A percentile compares a stretch with the other conserved stretches of the same genome.
Conservation (phyloP, 2,329 filamentous ascomycete genomes). For the Exophiala mesophila region DNA sequence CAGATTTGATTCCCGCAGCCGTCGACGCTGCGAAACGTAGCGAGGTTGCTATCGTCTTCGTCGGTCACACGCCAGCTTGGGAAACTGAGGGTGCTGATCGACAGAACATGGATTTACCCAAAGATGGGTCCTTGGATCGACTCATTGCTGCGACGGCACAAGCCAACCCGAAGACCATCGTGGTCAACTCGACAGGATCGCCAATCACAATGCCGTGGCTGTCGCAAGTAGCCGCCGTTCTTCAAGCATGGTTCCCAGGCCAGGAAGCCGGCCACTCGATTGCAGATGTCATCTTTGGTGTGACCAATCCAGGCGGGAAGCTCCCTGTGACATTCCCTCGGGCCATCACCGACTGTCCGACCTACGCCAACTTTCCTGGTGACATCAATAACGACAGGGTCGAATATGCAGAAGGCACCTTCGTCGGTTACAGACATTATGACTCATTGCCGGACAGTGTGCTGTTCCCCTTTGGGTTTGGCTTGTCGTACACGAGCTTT, state of each 20-base stretch:
- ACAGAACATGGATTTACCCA: constrained; percentile 1
- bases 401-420: constrained; percentile 67
- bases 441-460: constrained; percentile 57
- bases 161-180: constrained; percentile 61
- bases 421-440: constrained; percentile 69
- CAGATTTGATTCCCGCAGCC: constrained; percentile 26
- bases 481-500: constrained; percentile 68
- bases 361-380: constrained; percentile 68
- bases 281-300: constrained; percentile 61
- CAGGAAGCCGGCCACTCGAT: constrained; percentile 66
- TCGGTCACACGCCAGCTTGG: constrained; percentile 30
- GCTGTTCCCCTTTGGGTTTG: constrained; percentile 68
- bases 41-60: constrained; percentile 26
- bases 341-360: constrained; percentile 60
- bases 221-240: constrained; percentile 57
- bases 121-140: background rate
- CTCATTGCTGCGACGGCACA: constrained; percentile 58
- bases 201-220: constrained; percentile 64
- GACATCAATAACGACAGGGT: constrained; percentile 57
- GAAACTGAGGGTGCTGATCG: constrained; percentile 29
- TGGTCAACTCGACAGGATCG: constrained; percentile 66
- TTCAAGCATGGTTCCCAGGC: constrained; percentile 68
- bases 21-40: constrained; percentile 15
- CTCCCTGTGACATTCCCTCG: constrained; percentile 66
- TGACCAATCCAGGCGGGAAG: constrained; percentile 62